Conservation (phyloP, 1,284 basidiomycete species). For the Ganoderma lingzhi region DNA sequence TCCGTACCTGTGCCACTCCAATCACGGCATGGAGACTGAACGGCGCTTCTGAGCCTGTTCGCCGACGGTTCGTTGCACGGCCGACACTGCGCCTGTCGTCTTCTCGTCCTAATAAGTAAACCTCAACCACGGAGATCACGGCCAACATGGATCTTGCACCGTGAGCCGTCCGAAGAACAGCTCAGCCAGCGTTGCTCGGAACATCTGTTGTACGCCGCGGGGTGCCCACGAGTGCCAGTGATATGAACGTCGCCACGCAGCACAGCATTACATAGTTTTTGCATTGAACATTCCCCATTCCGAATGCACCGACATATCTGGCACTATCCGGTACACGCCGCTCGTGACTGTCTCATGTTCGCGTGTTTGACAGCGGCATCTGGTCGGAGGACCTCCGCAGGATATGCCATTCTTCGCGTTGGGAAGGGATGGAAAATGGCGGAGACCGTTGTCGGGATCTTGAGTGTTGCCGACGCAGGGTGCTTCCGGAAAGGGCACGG, state of each 20-base stretch:
- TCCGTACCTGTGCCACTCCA: neutral
- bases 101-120: neutral
- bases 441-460: neutral
- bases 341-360: neutral
- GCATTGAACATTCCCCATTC: neutral
- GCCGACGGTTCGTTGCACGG: neutral
- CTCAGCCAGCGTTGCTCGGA: neutral
- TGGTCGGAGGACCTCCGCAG: neutral
- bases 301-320: neutral
- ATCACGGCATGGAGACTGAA: neutral
- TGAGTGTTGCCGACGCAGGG: neutral
- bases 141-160: neutral
- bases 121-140: neutral
- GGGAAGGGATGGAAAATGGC: neutral
- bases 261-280: neutral
- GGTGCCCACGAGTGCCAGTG: neutral
- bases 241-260: neutral
- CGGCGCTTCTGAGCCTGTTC: neutral
- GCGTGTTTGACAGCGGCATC: neutral
- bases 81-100: neutral
- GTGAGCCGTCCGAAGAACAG: slow-evolving; percentile 1
- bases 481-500: neutral
- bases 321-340: neutral
- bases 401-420: neutral
- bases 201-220: neutral